phyloP scores from a whole-genome alignment of 345 rosid species.

The Eucalyptus viminalis region DNA sequence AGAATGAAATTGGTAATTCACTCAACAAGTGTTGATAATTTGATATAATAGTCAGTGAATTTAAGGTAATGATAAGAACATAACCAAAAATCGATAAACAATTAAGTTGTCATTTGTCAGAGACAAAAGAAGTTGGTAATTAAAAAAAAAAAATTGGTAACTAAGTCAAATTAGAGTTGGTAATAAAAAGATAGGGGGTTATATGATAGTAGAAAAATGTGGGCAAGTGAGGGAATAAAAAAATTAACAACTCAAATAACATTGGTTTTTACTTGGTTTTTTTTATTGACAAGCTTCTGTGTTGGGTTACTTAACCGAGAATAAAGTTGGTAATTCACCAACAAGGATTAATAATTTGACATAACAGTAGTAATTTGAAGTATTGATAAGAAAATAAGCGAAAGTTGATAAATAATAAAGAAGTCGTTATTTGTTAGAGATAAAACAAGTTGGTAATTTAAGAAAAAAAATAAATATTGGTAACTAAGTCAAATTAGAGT shows the following conservation, averaged over 20 bases:
- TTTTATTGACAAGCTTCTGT: not conserved
- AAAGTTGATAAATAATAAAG: not conserved
- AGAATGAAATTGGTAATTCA: too few relatives aligned
- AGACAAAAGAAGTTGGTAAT: not conserved
- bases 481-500: not conserved
- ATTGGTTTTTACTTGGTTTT: too few relatives aligned
- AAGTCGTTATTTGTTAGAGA: not conserved
- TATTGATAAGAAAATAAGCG: too few relatives aligned
- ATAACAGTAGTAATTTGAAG: not conserved
- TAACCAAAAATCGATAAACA: too few relatives aligned
- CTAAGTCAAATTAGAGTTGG: not conserved
- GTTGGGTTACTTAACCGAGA: not conserved
- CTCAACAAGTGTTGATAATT: not conserved
- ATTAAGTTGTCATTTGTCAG: too few relatives aligned
- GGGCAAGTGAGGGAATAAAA: accelerated
- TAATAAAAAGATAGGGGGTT: too few relatives aligned
- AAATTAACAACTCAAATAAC: not conserved
- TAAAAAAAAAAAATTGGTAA: too few relatives aligned
- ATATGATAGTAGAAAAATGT: not conserved
- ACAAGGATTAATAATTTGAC: not conserved
- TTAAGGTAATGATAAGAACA: too few relatives aligned
- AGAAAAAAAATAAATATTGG: too few relatives aligned
- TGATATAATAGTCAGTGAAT: too few relatives aligned
- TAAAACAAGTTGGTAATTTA: too few relatives aligned
- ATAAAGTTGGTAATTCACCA: not conserved